Evolutionary conservation across 106 monocot species (phyloP).

Genomic region (Dioscorea zingiberensis): DNA sequence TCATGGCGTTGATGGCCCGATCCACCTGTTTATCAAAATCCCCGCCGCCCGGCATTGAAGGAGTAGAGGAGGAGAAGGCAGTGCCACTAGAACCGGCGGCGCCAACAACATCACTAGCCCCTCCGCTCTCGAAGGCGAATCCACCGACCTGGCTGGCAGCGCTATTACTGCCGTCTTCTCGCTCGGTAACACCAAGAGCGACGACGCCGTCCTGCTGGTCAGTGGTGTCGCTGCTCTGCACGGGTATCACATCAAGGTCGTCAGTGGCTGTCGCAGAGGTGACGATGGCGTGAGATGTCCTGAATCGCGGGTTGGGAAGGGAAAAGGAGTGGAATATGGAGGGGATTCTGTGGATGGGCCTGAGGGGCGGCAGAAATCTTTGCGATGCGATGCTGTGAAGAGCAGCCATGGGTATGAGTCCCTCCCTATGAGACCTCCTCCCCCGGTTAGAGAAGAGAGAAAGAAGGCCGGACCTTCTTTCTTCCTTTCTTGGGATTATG

Average conservation of each 20-base stretch:
- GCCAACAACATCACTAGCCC: constrained; percentile 2
- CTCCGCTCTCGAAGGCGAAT: constrained; percentile 38
- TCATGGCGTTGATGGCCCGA: constrained; percentile 67
- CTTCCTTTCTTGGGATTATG: too few relatives aligned
- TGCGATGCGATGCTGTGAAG: background rate
- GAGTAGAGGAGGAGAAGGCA: constrained; percentile 7
- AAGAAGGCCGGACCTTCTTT: too few relatives aligned
- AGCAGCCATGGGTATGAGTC: background rate
- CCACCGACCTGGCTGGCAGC: constrained; percentile 19
- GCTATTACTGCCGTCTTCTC: constrained; percentile 9
- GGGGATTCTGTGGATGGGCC: background rate
- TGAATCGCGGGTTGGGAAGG: background rate
- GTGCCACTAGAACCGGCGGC: constrained; percentile 10
- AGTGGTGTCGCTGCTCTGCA: constrained; percentile 20
- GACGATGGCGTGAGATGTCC: background rate
- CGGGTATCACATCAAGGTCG: constrained; percentile 28
- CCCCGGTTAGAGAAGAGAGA: too few relatives aligned
- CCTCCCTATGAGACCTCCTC: too few relatives aligned
- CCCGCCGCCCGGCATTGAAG: constrained; percentile 7
- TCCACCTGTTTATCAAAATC: constrained; percentile 35
- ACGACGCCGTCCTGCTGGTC: constrained; percentile 21
- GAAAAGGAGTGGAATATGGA: background rate
- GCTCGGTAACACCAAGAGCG: background rate
- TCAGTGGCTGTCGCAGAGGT: constrained; percentile 1
- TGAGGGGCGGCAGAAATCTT: constrained; percentile 1